Base-by-base conservation (phyloP, 1,284 basidiomycete genomes). In the Termitomyces sp. region DNA sequence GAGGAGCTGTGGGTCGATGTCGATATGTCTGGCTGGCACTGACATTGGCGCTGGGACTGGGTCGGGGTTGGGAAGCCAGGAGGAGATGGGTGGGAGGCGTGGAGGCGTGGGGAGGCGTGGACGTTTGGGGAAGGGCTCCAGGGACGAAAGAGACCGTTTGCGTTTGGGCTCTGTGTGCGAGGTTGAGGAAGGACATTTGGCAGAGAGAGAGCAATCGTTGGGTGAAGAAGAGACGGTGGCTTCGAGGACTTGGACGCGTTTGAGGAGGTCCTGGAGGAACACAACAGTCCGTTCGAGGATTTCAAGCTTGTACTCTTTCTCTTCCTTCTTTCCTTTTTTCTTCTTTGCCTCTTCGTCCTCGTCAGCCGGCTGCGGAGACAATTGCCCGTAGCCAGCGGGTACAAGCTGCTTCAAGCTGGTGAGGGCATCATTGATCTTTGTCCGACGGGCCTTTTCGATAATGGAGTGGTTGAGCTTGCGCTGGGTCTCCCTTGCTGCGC, bases 341-440 rank as follows among this genome's bases (percentile, higher is more conserved):
- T 71, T 71, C 61, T 66, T 73, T 67, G 65, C 64, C 36, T 64
- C 65, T 47, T 60, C 65, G 8, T 67, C 66, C n/a, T 62, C 61
- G 19, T 49, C 55, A 10, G 38, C 54, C 10, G 57, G 44, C 45
- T 65, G 64, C 2, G 48, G 19, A 4, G 41, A 31, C 7, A 55
- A 30, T 41, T 70, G 69, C 34, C 72, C 78, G 58, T 77, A 77
- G 47, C 80, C 73, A 10, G 71, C 59, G 0, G 87, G 86, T 1
- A 91, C 86, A 53, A 91, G 79, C 56, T 74, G 70, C 54, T 81
- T 80, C 21, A 92, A 69, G 1, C 81, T 80, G 4, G 84, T 75
- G 8, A 92, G 77, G 1, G 89, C 86, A 46, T 90, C 86, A 65
- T 92, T 92, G 58, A 92, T 92, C 75, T 90, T 91, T 1, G 88